These are phyloP conservation scores for Nicotiana noctiflora DNA, from an alignment of 257 asterid species.

Conservation along the genomic window DNA sequence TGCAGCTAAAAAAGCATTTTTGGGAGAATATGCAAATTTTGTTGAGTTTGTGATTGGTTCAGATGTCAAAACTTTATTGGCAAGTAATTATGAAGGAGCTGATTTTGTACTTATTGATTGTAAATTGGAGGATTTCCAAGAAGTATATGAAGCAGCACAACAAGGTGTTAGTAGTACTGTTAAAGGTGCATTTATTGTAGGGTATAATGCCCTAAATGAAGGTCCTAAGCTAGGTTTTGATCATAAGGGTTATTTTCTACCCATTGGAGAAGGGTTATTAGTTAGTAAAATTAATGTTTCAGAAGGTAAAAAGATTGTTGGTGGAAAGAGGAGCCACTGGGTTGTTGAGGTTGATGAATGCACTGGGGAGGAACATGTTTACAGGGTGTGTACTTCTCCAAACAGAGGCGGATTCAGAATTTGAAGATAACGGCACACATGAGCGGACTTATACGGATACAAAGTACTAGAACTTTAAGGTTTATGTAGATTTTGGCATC, in stretches of 20 bases:
- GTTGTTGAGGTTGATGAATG: conserved; percentile 27
- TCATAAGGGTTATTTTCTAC: conserved; percentile 41
- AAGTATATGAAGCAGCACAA: conserved; percentile 19
- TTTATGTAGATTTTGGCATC: no score
- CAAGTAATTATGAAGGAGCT: conserved; percentile 27
- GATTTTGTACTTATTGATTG: conserved; percentile 61
- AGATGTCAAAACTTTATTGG: conserved; percentile 35
- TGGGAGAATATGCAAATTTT: conserved; percentile 9
- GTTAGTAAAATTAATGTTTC: conserved; percentile 24
- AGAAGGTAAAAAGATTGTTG: background rate
- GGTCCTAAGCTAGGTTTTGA: conserved; percentile 26
- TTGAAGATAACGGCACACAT: no score
- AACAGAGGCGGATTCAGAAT: no score
- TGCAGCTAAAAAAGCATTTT: conserved; percentile 13
- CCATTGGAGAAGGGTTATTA: conserved; percentile 62
- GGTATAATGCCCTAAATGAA: conserved; percentile 52
- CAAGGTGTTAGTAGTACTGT: background rate
- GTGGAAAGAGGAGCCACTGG: conserved; percentile 45
- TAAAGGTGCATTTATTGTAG: conserved; percentile 30
- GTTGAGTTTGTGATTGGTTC: conserved; percentile 41
- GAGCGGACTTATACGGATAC: no score
- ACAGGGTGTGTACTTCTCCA: background rate
- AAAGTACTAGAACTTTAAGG: background rate
- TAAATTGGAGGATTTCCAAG: conserved; percentile 37
- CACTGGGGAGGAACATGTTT: conserved; percentile 12